Evolutionary conservation across 23 red algal species (phyloP), one percentile per base, ranked within the genome.

Genomic region (Gracilaria caudata): DNA sequence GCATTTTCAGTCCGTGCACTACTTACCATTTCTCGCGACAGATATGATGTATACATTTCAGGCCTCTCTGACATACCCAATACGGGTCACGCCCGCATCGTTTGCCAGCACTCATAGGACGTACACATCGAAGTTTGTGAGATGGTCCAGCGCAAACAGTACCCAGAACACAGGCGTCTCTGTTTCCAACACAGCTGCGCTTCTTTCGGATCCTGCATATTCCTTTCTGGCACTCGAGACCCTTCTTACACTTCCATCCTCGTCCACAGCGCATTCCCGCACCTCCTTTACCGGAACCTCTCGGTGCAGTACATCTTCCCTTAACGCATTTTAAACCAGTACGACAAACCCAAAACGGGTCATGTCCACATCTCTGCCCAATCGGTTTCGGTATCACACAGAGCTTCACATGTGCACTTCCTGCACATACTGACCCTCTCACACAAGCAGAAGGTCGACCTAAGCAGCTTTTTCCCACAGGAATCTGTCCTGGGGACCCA

Each of bases 351-450:
- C 49, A 81, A 47, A n/a, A 81, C 16, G 77, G 65, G 45, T 86
- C 65, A 19, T 72, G 35, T 20, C 43, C 82, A 57, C 82, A 86
- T 32, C 23, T 14, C 11, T 65, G 12, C 3, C 70, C 83, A 32
- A 59, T 6, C 11, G 41, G 30, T 49, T 60, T 87, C 47, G 83
- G 83, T 21, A 23, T 64, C 29, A 87, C 68, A 49, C 83, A 87
- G 28, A 26, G 43, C 83, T 87, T 87, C 33, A 30, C 30, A 19
- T 13, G 14, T 21, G 19, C 3, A 28, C 19, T 39, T 32, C 81
- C 81, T 0, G 81, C 81, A 51, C 81, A 85, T n/a, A 76, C 30
- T 45, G 23, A 25, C 1, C 74, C 74, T 0, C 13, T 30, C 1
- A 36, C 43, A 38, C 79, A 83, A 8, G 20, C 39, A 85, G 43